A percentile compares a stretch with the other conserved stretches of the same genome.
Conservation (phyloP, 352 stramenopile genomes). For the Phytophthora lateralis region DNA sequence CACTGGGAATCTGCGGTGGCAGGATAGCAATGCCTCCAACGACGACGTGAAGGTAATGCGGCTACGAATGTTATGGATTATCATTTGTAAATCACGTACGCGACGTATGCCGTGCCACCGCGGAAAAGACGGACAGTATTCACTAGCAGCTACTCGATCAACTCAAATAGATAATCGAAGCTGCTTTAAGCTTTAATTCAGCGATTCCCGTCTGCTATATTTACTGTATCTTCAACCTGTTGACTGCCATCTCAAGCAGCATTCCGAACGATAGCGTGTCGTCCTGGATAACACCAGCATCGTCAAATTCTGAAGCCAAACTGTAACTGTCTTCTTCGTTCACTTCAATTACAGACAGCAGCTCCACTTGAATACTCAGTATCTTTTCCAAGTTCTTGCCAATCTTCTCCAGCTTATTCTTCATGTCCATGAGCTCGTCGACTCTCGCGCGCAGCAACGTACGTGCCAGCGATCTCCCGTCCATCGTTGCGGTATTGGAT, state of each 20-base stretch:
- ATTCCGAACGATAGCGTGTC: not conserved
- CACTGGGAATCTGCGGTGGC: not conserved
- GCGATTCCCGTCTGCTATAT: not conserved
- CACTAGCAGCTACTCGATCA: not conserved
- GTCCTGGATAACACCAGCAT: not conserved
- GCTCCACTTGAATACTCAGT: not conserved
- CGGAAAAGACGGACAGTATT: not conserved
- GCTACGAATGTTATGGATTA: not conserved
- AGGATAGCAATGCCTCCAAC: not conserved
- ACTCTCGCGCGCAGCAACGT: not conserved
- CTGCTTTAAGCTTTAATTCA: not conserved
- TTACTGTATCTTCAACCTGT: not conserved
- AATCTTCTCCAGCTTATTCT: not conserved
- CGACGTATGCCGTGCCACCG: not conserved
- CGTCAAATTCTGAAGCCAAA: not conserved
- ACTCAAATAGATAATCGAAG: not conserved
- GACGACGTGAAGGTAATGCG: not conserved
- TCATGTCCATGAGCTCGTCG: not conserved
- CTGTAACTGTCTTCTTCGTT: not conserved
- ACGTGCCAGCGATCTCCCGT: not conserved
- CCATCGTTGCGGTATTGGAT: not conserved
- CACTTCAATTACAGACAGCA: not conserved
- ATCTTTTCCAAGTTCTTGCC: not conserved
- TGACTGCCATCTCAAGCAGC: not conserved
- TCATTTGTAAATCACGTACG: not conserved